A percentile compares a stretch with the other conserved stretches of the same genome.
Evolutionary conservation across 371 early-diverging fungal species (phyloP).

Genomic region (Circinella umbellata): DNA sequence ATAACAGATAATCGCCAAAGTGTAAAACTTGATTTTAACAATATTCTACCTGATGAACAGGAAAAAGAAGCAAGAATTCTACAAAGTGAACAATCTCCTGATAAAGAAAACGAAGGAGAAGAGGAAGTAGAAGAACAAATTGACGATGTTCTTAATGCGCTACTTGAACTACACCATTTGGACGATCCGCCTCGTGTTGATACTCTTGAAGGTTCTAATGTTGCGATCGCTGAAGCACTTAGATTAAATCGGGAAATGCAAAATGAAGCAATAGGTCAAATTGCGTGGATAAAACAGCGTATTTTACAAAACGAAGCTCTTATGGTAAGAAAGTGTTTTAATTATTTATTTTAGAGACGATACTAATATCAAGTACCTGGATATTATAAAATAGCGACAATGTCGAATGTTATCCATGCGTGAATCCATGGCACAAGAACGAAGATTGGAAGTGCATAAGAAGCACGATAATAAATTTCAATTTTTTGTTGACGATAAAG

Average conservation of each 20-base stretch:
- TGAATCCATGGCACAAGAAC: conserved; percentile 11
- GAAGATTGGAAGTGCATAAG: conserved; percentile 14
- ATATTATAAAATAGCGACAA: conserved; percentile 5
- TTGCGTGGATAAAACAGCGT: conserved; percentile 21
- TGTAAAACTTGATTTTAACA: no score
- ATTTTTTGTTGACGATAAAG: conserved; percentile 23
- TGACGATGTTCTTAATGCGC: background rate
- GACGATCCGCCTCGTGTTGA: background rate
- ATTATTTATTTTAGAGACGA: background rate
- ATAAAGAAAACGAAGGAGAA: background rate
- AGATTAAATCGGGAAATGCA: conserved; percentile 29
- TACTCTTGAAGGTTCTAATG: background rate
- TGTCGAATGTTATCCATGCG: conserved; percentile 1
- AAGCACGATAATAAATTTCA: conserved; percentile 12
- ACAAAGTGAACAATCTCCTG: background rate
- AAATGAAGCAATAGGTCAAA: conserved; percentile 15
- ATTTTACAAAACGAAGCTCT: conserved; percentile 19
- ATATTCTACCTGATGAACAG: background rate
- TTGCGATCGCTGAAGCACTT: conserved; percentile 21
- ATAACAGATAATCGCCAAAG: no score
- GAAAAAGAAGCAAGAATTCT: background rate
- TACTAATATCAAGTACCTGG: background rate
- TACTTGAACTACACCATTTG: background rate
- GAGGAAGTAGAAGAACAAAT: background rate
- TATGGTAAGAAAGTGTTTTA: conserved; percentile 14